Conservation (phyloP, 2,329 filamentous ascomycete species). For the Ophidiomyces ophidiicola region DNA sequence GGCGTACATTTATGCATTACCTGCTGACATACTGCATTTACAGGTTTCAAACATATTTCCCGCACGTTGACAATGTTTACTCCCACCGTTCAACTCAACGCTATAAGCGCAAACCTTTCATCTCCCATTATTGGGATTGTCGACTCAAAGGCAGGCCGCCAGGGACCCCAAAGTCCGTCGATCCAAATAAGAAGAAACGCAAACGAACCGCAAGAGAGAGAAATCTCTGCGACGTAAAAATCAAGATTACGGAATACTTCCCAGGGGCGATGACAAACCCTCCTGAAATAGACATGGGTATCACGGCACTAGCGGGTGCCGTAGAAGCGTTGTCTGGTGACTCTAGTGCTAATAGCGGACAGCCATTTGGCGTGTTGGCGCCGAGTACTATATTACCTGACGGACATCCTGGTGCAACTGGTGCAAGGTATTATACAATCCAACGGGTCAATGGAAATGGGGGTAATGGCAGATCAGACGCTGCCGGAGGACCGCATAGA, state of each 20-base stretch:
- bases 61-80: slow-evolving; percentile 73
- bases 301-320: slow-evolving; percentile 16
- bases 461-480: slow-evolving; percentile 58
- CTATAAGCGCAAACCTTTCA: slow-evolving; percentile 71
- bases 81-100: slow-evolving; percentile 70
- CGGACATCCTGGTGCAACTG: slow-evolving; percentile 38
- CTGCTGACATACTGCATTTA: not conserved
- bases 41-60: slow-evolving; percentile 69
- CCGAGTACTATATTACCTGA: slow-evolving; percentile 30
- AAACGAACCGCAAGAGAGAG: slow-evolving; percentile 63
- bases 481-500: slow-evolving; percentile 59
- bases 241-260: slow-evolving; percentile 72
- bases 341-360: slow-evolving; percentile 19
- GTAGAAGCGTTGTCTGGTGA: slow-evolving; percentile 8
- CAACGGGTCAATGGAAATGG: slow-evolving; percentile 68
- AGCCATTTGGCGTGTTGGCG: slow-evolving; percentile 35
- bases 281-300: slow-evolving; percentile 23
- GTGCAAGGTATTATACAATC: slow-evolving; percentile 57
- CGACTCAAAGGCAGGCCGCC: slow-evolving; percentile 67
- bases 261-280: slow-evolving; percentile 35
- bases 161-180: slow-evolving; percentile 65
- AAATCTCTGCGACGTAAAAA: slow-evolving; percentile 76
- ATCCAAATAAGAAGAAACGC: slow-evolving; percentile 70
- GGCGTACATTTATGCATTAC: not conserved
- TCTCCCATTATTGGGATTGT: slow-evolving; percentile 78